Conservation (phyloP, 257 asterid genomes). For the Thymus quinquecostatus region DNA sequence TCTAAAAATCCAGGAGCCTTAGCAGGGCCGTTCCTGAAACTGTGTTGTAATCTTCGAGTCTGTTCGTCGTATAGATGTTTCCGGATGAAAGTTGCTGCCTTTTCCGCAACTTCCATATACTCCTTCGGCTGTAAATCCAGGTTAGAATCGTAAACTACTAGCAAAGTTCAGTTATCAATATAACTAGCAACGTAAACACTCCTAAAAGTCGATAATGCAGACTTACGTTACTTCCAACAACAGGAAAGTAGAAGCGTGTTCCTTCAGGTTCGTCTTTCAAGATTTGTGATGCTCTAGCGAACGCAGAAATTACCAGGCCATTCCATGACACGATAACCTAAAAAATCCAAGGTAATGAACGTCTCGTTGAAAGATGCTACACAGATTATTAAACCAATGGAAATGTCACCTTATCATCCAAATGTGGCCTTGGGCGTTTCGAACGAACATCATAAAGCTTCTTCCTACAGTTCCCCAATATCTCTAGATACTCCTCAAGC, state of each 20-base stretch:
- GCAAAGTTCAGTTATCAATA: too few species aligned
- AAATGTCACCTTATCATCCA: slow-evolving; percentile 84
- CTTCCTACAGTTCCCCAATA: slow-evolving; percentile 61
- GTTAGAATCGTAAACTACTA: too few species aligned
- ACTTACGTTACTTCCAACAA: slow-evolving; percentile 70
- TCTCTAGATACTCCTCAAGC: slow-evolving; percentile 58
- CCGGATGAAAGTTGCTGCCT: slow-evolving; percentile 80
- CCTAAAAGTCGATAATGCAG: too few species aligned
- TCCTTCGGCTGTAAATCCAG: slow-evolving; percentile 61
- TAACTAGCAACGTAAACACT: too few species aligned
- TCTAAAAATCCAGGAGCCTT: slow-evolving; percentile 94
- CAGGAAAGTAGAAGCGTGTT: slow-evolving; percentile 67
- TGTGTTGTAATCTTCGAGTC: slow-evolving; percentile 69
- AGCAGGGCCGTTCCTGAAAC: slow-evolving; percentile 88
- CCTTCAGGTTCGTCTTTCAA: slow-evolving; percentile 72
- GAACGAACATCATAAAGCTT: slow-evolving; percentile 67
- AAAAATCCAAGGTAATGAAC: slow-evolving; percentile 19
- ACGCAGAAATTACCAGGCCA: slow-evolving; percentile 87
- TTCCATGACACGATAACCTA: slow-evolving; percentile 99
- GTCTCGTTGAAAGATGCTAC: background rate
- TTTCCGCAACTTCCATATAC: slow-evolving; percentile 85
- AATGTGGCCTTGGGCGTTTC: slow-evolving; percentile 79
- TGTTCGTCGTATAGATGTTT: slow-evolving; percentile 66
- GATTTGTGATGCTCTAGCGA: slow-evolving; percentile 89
- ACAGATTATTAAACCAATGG: background rate